Base-by-base conservation (phyloP, 2,329 filamentous ascomycete genomes). In the Xylaria sp. region DNA sequence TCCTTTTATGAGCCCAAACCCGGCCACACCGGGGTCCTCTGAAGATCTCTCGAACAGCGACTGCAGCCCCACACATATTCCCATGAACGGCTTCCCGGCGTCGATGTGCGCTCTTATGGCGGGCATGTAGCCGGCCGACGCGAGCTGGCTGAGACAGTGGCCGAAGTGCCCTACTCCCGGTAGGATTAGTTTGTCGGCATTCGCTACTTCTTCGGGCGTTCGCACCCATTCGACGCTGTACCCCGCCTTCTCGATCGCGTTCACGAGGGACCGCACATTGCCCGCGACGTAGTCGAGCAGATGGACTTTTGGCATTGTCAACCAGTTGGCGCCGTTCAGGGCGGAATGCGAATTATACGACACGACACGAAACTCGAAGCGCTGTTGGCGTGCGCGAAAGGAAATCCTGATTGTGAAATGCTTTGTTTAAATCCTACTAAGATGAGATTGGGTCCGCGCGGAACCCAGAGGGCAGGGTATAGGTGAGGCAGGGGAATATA, bases 131-230 rank as follows among this genome's bases (percentile, higher is more conserved):
- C 91, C 92, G 37, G 92, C 92, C 41, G 87, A 84, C 15, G 89
- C 83, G 68, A 99, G 88, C 74, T 97, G 93, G 27, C 87, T 87
- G 67, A 98, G 83, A 77, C 95, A 99, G 82, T 99, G 93, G 63
- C 95, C 95, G 72, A 98, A 99, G 82, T 99, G 94, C 70, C 95
- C 95, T 65, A 99, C 95, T 62, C 95, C 95, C 4, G 95, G 95
- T 25, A 99, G 86, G 67, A 99, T 97, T 71, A 99, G 87, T 85
- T 89, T 96, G 90, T 96, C 91, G 68, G 94, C 95, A 70, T 89
- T 87, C 64, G 87, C 80, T 56, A 99, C 87, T 77, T 98, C 93
- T 70, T 90, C 87, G 4, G 95, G 95, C 33, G 87, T 87, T 71
- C 85, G 90, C 68, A 99, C 84, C 95, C 94, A 98, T 80, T 95